These are phyloP conservation scores for Leishmania tropica DNA, from an alignment of 208 protist species.

Conservation along the genomic window DNA sequence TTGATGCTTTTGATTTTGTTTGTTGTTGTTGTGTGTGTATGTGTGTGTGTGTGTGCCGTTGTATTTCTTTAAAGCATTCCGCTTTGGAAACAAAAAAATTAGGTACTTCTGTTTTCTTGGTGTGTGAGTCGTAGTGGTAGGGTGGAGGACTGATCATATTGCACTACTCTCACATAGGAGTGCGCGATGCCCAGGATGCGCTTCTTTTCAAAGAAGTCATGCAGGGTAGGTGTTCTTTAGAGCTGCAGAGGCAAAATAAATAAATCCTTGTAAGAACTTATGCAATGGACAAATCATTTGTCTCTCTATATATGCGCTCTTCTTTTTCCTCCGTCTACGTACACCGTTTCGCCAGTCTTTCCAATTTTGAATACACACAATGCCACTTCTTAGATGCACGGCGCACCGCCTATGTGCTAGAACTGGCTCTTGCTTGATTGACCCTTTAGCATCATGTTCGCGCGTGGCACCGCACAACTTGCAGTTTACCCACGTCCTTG, in stretches of 20 bases:
- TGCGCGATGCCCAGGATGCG: neutral
- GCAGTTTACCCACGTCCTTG: slow-evolving; percentile 18
- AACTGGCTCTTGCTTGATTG: neutral
- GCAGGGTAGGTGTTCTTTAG: neutral
- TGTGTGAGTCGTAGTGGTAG: neutral
- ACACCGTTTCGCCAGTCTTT: neutral
- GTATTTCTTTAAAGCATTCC: neutral
- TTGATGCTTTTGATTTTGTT: neutral
- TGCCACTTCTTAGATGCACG: neutral
- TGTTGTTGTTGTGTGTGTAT: neutral
- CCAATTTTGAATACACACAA: neutral
- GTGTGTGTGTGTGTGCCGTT: neutral
- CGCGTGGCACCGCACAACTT: slow-evolving; percentile 6
- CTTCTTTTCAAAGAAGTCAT: neutral
- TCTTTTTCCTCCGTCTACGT: neutral
- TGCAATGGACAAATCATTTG: neutral
- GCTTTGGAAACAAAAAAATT: neutral
- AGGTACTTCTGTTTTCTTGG: neutral
- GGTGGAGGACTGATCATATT: no score
- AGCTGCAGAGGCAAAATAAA: neutral
- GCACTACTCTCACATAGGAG: neutral
- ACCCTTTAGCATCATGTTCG: neutral
- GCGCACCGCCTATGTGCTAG: neutral
- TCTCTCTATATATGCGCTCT: neutral
- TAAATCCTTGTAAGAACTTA: neutral